Percentiles rank a stretch among this genome's conserved stretches.
phyloP scores from a whole-genome alignment of 345 rosid species.

The Turritis glabra region DNA sequence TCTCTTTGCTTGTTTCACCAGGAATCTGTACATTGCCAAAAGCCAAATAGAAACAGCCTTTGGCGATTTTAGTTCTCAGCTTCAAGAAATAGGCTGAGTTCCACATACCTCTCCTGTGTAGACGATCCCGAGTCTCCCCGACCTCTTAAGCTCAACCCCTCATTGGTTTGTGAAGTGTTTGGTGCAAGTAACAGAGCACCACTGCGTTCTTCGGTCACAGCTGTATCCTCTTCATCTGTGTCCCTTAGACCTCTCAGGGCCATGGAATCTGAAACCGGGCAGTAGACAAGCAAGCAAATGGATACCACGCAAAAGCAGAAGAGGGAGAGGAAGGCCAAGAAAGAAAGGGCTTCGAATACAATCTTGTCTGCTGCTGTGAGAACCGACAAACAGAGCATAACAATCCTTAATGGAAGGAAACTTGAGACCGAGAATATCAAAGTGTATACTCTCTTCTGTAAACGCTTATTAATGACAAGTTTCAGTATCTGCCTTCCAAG shows the following conservation, averaged over 20 bases:
- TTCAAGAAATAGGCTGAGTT: constrained; percentile 41
- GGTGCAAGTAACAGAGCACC: constrained; percentile 35
- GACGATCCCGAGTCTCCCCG: constrained; percentile 34
- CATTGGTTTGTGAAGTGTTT: constrained; percentile 24
- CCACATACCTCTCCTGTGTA: constrained; percentile 45
- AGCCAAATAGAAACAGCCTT: constrained; percentile 31
- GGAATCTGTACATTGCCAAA: constrained; percentile 39
- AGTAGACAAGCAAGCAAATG: constrained; percentile 82
- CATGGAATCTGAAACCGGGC: constrained; percentile 86
- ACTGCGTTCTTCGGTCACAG: constrained; percentile 36
- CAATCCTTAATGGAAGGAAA: constrained; percentile 84
- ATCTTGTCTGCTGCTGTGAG: constrained; percentile 65
- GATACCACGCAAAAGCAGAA: constrained; percentile 71
- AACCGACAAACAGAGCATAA: constrained; percentile 81
- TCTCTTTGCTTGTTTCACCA: constrained; percentile 30
- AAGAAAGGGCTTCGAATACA: constrained; percentile 75
- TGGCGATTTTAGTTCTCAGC: constrained; percentile 29
- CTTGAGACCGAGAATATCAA: constrained; percentile 78
- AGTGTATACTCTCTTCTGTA: constrained; percentile 85
- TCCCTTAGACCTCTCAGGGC: constrained; percentile 72
- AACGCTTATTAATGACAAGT: constrained; percentile 87
- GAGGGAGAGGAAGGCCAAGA: constrained; percentile 79
- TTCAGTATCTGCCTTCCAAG: constrained; percentile 84
- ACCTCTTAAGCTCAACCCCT: constrained; percentile 30
- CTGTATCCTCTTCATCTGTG: constrained; percentile 60